Conservation (phyloP, 2,329 filamentous ascomycete species). For the Sporothrix luriei region DNA sequence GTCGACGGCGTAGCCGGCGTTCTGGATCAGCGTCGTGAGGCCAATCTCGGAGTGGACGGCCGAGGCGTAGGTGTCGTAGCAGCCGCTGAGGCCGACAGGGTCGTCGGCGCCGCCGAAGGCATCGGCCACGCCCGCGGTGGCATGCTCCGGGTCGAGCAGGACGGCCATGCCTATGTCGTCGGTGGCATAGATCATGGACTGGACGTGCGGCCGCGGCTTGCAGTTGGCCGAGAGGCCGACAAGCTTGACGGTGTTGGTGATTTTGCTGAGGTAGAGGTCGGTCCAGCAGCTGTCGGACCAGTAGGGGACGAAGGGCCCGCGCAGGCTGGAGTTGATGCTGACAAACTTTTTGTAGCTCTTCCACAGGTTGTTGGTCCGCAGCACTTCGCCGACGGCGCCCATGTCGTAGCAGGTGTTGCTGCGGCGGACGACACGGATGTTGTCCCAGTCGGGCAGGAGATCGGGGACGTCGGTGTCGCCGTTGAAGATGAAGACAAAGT, state of each 20-base stretch:
- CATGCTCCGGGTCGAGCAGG: slow-evolving; percentile 44
- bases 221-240: slow-evolving; percentile 47
- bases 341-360: slow-evolving; percentile 45
- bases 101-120: slow-evolving; percentile 38
- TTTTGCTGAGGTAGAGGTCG: slow-evolving; percentile 41
- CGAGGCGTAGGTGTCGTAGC: slow-evolving; percentile 39
- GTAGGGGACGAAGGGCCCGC: slow-evolving; percentile 46
- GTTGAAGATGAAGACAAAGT: slow-evolving; percentile 48
- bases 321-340: slow-evolving; percentile 44
- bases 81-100: slow-evolving; percentile 40
- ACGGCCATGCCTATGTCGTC: slow-evolving; percentile 45
- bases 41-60: slow-evolving; percentile 44
- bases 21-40: slow-evolving; percentile 40
- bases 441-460: slow-evolving; percentile 40
- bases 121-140: slow-evolving; percentile 35
- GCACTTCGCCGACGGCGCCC: slow-evolving; percentile 44
- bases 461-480: slow-evolving; percentile 40
- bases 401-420: slow-evolving; percentile 45
- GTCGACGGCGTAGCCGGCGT: slow-evolving; percentile 43
- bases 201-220: slow-evolving; percentile 43
- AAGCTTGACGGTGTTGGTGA: slow-evolving; percentile 43
- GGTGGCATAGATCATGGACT: slow-evolving; percentile 47
- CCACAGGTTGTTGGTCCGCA: slow-evolving; percentile 42
- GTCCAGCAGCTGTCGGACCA: slow-evolving; percentile 46
- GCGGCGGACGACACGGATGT: slow-evolving; percentile 42